Percentiles rank a stretch among this genome's conserved stretches.
These are phyloP conservation scores for Cylindricascospora bacillispora DNA, from an alignment of 1,139 yeast genomes.

Conservation along the genomic window DNA sequence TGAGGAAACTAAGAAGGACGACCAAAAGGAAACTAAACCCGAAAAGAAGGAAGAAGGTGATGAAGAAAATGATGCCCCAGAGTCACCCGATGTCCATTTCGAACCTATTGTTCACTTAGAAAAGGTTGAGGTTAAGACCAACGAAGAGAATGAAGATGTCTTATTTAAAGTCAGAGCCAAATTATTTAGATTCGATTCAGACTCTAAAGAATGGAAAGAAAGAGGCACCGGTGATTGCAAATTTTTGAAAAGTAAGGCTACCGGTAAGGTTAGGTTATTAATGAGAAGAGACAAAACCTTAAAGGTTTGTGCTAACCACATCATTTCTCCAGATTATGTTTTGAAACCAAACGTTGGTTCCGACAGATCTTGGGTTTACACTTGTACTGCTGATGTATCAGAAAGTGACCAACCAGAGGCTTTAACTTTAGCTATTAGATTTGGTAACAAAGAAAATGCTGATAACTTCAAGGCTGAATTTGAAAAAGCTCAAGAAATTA, in stretches of 20 bases:
- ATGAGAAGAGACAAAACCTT: constrained; percentile 99
- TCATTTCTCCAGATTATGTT: constrained; percentile 70
- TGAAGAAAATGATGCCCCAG: constrained; percentile 57
- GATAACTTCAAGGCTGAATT: constrained; percentile 89
- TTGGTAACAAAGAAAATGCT: constrained; percentile 95
- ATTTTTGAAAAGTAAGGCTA: constrained; percentile 76
- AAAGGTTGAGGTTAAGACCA: constrained; percentile 91
- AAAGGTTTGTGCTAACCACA: constrained; percentile 96
- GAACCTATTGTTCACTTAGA: constrained; percentile 93
- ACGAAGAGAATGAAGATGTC: constrained; percentile 91
- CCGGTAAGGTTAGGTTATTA: constrained; percentile 73
- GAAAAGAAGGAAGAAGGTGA: constrained; percentile 24
- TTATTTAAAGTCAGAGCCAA: constrained; percentile 86
- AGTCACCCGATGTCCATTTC: constrained; percentile 88
- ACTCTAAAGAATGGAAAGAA: constrained; percentile 94
- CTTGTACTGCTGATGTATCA: constrained; percentile 85
- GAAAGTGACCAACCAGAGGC: constrained; percentile 90
- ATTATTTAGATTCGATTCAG: constrained; percentile 77
- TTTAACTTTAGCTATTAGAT: constrained; percentile 90
- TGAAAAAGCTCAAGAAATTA: constrained; percentile 61
- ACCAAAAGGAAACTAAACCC: constrained; percentile 23
- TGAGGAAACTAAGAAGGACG: constrained; percentile 27
- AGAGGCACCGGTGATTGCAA: constrained; percentile 99
- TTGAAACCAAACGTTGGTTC: constrained; percentile 91
- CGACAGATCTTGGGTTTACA: constrained; percentile 97